phyloP scores from a whole-genome alignment of 768 basidiomycete species.

The Steccherinum ochraceum region DNA sequence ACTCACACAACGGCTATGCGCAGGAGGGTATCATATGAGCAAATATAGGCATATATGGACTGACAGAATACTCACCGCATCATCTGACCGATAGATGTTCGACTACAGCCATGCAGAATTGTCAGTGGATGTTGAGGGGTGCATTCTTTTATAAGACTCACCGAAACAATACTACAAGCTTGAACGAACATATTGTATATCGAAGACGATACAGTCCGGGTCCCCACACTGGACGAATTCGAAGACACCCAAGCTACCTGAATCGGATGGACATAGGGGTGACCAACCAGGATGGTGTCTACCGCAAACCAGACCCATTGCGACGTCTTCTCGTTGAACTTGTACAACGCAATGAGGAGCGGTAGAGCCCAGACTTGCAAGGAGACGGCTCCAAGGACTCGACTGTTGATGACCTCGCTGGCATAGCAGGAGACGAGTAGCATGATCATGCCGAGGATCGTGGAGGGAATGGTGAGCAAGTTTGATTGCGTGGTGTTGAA shows the following conservation, averaged over 20 bases:
- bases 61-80: conserved; percentile 20
- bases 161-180: conserved; percentile 38
- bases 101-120: conserved; percentile 26
- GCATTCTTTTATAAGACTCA: no score
- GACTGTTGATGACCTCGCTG: conserved; percentile 51
- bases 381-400: conserved; percentile 47
- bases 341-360: conserved; percentile 51
- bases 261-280: conserved; percentile 30
- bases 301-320: conserved; percentile 56
- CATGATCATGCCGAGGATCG: conserved; percentile 39
- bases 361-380: conserved; percentile 60
- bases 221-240: conserved; percentile 56
- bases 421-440: conserved; percentile 40
- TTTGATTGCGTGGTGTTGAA: conserved; percentile 60
- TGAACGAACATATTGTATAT: conserved; percentile 67
- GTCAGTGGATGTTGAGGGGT: not conserved
- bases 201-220: conserved; percentile 38
- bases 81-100: conserved; percentile 54
- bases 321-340: conserved; percentile 40
- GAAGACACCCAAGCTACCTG: conserved; percentile 50
- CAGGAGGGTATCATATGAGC: not conserved
- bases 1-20: not conserved
- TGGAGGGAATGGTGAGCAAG: conserved; percentile 55
- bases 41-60: not conserved
- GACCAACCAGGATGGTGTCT: conserved; percentile 47